A percentile compares a stretch with the other conserved stretches of the same genome.
Conservation (phyloP, 805 yeast species). For the Starmerella stellata region DNA sequence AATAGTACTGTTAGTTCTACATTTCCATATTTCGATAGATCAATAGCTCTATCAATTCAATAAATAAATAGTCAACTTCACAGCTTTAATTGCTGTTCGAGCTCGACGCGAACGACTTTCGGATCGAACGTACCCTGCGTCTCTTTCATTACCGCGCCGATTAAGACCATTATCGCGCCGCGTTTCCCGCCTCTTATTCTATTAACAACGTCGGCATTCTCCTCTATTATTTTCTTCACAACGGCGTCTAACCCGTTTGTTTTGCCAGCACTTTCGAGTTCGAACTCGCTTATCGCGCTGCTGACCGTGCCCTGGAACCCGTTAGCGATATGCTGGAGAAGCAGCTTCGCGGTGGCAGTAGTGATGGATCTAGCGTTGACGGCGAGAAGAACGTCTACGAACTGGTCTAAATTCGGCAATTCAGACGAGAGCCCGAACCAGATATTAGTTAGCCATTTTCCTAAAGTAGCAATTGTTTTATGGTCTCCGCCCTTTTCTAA, state of each 20-base stretch:
- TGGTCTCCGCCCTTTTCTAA: slow-evolving; percentile 13
- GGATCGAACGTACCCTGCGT: slow-evolving; percentile 40
- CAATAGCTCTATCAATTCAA: too few relatives aligned
- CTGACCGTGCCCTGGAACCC: slow-evolving; percentile 19
- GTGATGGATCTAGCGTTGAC: slow-evolving; percentile 36
- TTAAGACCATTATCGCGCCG: slow-evolving; percentile 52
- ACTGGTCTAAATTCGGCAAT: slow-evolving; percentile 25
- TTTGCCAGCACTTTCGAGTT: slow-evolving; percentile 24
- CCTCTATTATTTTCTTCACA: slow-evolving; percentile 31
- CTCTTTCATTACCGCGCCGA: slow-evolving; percentile 71
- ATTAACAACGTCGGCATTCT: slow-evolving; percentile 37
- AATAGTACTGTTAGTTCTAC: too few relatives aligned
- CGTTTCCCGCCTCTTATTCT: slow-evolving; percentile 42
- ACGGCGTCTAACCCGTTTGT: slow-evolving; percentile 25
- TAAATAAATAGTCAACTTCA: too few relatives aligned
- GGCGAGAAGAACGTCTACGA: slow-evolving; percentile 39
- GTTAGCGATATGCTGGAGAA: slow-evolving; percentile 37
- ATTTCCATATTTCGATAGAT: too few relatives aligned
- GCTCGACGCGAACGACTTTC: slow-evolving; percentile 20
- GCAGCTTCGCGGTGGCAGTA: slow-evolving; percentile 44
- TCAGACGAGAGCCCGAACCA: slow-evolving; percentile 51
- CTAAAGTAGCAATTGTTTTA: slow-evolving; percentile 28
- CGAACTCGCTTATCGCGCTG: slow-evolving; percentile 35
- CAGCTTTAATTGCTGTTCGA: slow-evolving; percentile 1
- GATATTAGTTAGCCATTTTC: slow-evolving; percentile 74